Conservation (phyloP, 2,329 filamentous ascomycete species). For the Dactylellina haptotyla region DNA sequence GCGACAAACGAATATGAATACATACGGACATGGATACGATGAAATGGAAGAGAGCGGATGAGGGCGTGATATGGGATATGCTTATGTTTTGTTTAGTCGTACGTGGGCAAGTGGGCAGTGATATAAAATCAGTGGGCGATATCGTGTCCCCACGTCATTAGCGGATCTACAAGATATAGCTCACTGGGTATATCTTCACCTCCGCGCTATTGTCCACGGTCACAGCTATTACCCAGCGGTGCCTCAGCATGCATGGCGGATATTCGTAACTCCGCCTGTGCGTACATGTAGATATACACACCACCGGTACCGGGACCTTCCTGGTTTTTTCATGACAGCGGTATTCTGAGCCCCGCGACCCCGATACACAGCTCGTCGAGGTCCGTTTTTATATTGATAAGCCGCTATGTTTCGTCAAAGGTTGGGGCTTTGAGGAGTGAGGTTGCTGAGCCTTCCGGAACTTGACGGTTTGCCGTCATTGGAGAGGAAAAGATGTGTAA, state of each 20-base stretch:
- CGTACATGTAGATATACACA: too few species aligned
- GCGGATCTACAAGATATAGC: background rate
- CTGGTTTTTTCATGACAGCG: too few species aligned
- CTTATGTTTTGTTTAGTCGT: background rate
- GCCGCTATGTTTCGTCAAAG: background rate
- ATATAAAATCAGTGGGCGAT: constrained; percentile 4
- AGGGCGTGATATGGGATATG: background rate
- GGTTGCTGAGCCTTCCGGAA: background rate
- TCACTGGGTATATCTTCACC: too few species aligned
- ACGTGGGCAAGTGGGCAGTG: constrained; percentile 7
- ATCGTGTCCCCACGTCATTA: background rate
- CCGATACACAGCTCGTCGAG: background rate
- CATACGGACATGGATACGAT: background rate
- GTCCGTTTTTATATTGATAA: background rate
- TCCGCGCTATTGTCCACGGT: too few species aligned
- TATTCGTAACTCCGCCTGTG: too few species aligned
- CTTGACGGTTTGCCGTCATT: constrained; percentile 36
- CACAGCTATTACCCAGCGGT: too few species aligned
- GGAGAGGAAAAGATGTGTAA: constrained; percentile 29
- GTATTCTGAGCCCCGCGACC: too few species aligned
- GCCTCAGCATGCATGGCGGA: too few species aligned
- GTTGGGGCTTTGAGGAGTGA: background rate
- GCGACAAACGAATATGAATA: too few species aligned
- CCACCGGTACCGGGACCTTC: background rate
- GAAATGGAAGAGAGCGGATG: background rate